A percentile compares a stretch with the other conserved stretches of the same genome.
These are phyloP conservation scores for Pneumocystis wakefieldiae DNA, from an alignment of 1,139 yeast species.

Conservation along the genomic window DNA sequence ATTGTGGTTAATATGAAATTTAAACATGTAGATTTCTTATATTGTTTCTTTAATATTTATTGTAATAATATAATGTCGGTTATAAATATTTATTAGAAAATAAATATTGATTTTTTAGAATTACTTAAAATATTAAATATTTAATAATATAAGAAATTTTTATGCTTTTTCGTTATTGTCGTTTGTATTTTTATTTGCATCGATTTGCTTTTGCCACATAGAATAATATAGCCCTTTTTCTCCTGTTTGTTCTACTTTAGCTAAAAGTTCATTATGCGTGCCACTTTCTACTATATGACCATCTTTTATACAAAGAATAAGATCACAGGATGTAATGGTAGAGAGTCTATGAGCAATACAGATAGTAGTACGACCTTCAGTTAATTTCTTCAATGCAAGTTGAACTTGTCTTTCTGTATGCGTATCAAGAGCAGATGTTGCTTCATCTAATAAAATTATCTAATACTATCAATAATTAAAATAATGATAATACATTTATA, in stretches of 20 bases:
- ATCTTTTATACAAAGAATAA: slow-evolving; percentile 82
- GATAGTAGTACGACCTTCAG: slow-evolving; percentile 46
- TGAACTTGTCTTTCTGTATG: slow-evolving; percentile 60
- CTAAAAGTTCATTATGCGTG: slow-evolving; percentile 14
- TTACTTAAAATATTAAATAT: not conserved
- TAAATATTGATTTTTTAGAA: not conserved
- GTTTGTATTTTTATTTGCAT: slow-evolving; percentile 6
- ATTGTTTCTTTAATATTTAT: not conserved
- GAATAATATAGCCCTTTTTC: slow-evolving; percentile 42
- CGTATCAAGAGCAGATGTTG: slow-evolving; percentile 83
- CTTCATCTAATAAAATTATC: slow-evolving; percentile 21
- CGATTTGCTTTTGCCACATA: slow-evolving; percentile 70
- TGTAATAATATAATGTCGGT: not conserved
- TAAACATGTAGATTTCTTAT: not conserved
- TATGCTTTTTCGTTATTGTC: not conserved
- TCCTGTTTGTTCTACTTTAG: not conserved
- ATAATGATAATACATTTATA: slow-evolving; percentile 59
- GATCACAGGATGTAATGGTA: slow-evolving; percentile 83
- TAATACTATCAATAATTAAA: slow-evolving; percentile 34
- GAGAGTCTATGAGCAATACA: slow-evolving; percentile 88
- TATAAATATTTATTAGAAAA: not conserved
- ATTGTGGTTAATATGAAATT: not conserved
- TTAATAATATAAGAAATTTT: not conserved
- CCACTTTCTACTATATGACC: slow-evolving; percentile 37
- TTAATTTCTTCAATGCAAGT: slow-evolving; percentile 41